Conservation (phyloP, 805 yeast genomes). For the Pichia cephalocereana region DNA sequence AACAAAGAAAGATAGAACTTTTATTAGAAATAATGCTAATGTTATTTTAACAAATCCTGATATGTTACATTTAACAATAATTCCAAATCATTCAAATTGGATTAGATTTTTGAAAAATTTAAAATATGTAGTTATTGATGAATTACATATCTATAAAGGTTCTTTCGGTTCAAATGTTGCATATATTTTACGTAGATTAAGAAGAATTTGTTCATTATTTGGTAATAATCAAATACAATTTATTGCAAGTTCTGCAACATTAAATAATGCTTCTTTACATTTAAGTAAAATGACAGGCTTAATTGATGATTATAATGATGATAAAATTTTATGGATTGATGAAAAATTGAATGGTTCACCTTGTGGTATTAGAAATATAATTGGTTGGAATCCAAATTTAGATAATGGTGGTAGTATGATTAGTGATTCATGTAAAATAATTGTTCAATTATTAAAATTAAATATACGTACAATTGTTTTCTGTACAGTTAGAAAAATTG, state of each 20-base stretch:
- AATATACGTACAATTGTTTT: constrained; percentile 80
- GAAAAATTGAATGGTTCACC: constrained; percentile 76
- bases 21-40: constrained; percentile 54
- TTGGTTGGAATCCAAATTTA: constrained; percentile 81
- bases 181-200: constrained; percentile 67
- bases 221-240: constrained; percentile 52
- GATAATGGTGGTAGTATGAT: constrained; percentile 58
- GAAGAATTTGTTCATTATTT: constrained; percentile 48
- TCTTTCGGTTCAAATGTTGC: constrained; percentile 92
- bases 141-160: constrained; percentile 81
- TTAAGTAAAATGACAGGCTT: constrained; percentile 71
- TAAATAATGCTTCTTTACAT: constrained; percentile 62
- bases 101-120: constrained; percentile 54
- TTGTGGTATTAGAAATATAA: constrained; percentile 59
- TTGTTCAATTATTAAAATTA: constrained; percentile 54
- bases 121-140: constrained; percentile 72
- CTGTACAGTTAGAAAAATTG: constrained; percentile 76
- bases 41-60: constrained; percentile 94
- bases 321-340: constrained; percentile 41
- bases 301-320: constrained; percentile 24
- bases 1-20: constrained; percentile 40
- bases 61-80: constrained; percentile 73
- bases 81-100: constrained; percentile 78
- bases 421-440: constrained; percentile 63
- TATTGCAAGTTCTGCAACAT: constrained; percentile 92